These are phyloP conservation scores for Rhodotorula mucilaginosa DNA, from an alignment of 1,284 basidiomycete species.

Conservation along the genomic window DNA sequence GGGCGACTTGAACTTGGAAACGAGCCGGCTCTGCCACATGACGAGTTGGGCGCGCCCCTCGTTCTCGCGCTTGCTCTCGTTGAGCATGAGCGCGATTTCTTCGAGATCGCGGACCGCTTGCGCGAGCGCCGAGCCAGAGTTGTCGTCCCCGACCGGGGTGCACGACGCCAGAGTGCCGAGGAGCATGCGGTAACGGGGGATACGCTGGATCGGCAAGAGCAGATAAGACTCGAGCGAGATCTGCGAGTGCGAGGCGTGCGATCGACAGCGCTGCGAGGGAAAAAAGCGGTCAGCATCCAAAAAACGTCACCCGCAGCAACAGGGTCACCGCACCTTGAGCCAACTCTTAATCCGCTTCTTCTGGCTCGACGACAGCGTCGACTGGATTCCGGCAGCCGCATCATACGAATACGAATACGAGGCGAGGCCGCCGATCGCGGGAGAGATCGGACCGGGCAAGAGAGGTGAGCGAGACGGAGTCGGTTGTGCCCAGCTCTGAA, in stretches of 20 bases:
- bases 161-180: conserved; percentile 71
- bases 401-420: conserved; percentile 29
- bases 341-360: conserved; percentile 81
- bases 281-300: background rate
- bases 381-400: conserved; percentile 12
- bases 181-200: conserved; percentile 90
- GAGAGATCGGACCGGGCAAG: conserved; percentile 52
- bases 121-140: conserved; percentile 55
- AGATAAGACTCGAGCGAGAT: conserved; percentile 93
- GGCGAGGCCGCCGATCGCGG: conserved; percentile 6
- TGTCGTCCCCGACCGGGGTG: conserved; percentile 57
- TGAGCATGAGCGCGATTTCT: conserved; percentile 85
- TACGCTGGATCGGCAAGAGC: conserved; percentile 89
- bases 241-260: conserved; percentile 81
- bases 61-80: conserved; percentile 90
- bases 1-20: conserved; percentile 87
- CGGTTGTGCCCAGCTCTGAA: conserved; percentile 67
- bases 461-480: conserved; percentile 42
- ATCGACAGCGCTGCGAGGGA: conserved; percentile 41
- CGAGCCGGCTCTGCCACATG: conserved; percentile 79
- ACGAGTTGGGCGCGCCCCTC: conserved; percentile 78
- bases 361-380: conserved; percentile 58
- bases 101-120: conserved; percentile 81
- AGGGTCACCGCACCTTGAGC: conserved; percentile 57
- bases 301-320: background rate